phyloP scores from a whole-genome alignment of 2,329 filamentous ascomycete species.

The Elsinoe fawcettii region DNA sequence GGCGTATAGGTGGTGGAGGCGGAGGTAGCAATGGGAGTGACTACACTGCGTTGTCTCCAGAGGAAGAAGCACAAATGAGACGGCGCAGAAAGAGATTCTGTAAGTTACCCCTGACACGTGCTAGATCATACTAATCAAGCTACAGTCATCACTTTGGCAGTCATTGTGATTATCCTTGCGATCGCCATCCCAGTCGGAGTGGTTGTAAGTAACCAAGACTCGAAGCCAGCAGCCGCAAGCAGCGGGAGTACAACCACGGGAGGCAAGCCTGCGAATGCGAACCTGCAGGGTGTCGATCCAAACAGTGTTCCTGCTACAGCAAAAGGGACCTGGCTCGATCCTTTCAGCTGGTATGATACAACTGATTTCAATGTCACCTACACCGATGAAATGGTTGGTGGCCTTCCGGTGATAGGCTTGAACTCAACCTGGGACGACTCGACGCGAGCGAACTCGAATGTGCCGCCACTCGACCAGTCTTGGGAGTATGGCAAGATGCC shows the following conservation, averaged over 20 bases:
- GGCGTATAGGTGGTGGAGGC: constrained; percentile 36
- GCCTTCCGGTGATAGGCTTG: constrained; percentile 84
- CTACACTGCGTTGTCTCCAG: constrained; percentile 21
- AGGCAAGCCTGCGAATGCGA: constrained; percentile 35
- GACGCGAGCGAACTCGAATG: constrained; percentile 65
- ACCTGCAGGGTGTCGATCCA: constrained; percentile 38
- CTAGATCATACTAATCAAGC: constrained; percentile 17
- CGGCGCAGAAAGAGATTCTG: constrained; percentile 50
- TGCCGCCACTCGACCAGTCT: constrained; percentile 64
- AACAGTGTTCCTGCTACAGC: constrained; percentile 47
- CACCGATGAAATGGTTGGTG: constrained; percentile 74
- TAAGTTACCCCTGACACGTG: background rate
- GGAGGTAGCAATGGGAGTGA: constrained; percentile 31
- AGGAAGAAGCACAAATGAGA: constrained; percentile 35
- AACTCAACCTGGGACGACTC: constrained; percentile 81
- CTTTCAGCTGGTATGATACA: constrained; percentile 86
- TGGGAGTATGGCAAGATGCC: constrained; percentile 76
- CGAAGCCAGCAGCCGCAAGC: constrained; percentile 22
- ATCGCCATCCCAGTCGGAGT: constrained; percentile 43
- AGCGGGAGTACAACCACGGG: constrained; percentile 20
- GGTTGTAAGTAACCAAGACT: constrained; percentile 37
- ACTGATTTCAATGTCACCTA: constrained; percentile 91
- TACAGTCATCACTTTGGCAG: constrained; percentile 23
- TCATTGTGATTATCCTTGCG: constrained; percentile 37
- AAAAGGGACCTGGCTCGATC: constrained; percentile 72